Evolutionary conservation across 2,329 filamentous ascomycete species (phyloP).

Genomic region (Hymenoscyphus fraxineus): DNA sequence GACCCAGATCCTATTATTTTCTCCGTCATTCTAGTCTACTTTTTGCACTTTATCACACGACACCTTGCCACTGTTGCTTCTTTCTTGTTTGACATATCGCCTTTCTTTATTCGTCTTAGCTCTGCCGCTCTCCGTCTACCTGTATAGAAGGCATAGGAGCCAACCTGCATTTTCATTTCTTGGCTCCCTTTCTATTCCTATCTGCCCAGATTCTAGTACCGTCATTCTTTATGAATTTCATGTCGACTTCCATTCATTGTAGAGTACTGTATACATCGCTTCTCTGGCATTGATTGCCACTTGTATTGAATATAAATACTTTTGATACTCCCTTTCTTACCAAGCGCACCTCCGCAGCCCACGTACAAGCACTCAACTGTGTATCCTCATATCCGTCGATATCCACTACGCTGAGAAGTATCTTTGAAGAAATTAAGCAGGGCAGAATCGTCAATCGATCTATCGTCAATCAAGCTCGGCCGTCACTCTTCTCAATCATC

Average conservation of each 20-base stretch:
- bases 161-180: background rate
- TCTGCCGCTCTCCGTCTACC: background rate
- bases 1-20: background rate
- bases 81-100: background rate
- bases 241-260: background rate
- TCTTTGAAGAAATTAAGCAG: too few relatives aligned
- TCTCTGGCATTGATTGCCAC: slow-evolving; percentile 1
- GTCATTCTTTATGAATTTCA: background rate
- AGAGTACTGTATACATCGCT: background rate
- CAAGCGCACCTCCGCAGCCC: background rate
- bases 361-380: background rate
- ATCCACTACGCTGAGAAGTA: background rate
- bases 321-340: background rate
- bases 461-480: background rate
- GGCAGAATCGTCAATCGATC: background rate
- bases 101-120: background rate
- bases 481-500: background rate
- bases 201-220: background rate
- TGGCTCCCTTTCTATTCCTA: background rate
- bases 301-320: background rate
- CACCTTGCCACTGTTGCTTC: background rate
- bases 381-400: background rate
- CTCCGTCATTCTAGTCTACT: background rate
- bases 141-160: background rate
- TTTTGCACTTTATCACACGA: background rate